Percentiles rank a stretch among this genome's conserved stretches.
phyloP scores from a whole-genome alignment of 2,329 filamentous ascomycete genomes.

The Colletotrichum camelliae region DNA sequence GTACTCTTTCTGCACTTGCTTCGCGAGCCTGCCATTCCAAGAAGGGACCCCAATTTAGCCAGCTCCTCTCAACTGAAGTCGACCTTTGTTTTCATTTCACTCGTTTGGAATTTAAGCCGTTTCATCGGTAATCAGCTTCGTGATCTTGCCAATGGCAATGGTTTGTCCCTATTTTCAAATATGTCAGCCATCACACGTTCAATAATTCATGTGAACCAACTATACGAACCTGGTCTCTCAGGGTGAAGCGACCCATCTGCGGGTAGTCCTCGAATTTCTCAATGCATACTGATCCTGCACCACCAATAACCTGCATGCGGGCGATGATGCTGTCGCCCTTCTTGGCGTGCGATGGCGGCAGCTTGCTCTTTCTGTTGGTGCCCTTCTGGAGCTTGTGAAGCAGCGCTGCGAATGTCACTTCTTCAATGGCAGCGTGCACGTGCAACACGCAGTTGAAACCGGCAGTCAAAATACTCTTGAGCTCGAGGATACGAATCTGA shows the following conservation, averaged over 20 bases:
- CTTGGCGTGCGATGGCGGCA: constrained; percentile 89
- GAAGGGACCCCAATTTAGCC: background rate
- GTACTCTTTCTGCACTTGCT: background rate
- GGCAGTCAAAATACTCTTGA: constrained; percentile 91
- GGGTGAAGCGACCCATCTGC: constrained; percentile 89
- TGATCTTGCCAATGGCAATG: constrained; percentile 99
- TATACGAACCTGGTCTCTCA: constrained; percentile 78
- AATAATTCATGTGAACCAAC: background rate
- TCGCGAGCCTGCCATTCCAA: background rate
- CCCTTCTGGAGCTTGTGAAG: constrained; percentile 96
- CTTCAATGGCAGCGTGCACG: constrained; percentile 96
- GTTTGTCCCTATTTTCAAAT: constrained; percentile 79
- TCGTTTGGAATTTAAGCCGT: constrained; percentile 26
- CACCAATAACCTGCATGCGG: constrained; percentile 84
- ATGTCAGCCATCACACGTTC: constrained; percentile 23
- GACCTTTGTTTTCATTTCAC: background rate
- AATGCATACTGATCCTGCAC: constrained; percentile 86
- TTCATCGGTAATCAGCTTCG: constrained; percentile 71
- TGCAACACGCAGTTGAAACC: constrained; percentile 99
- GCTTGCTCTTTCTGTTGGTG: constrained; percentile 91
- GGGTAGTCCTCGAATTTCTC: constrained; percentile 96
- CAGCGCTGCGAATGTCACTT: constrained; percentile 88
- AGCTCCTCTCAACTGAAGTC: background rate
- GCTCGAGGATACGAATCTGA: constrained; percentile 92
- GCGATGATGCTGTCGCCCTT: constrained; percentile 86